phyloP scores from a whole-genome alignment of 179 eudicot genomes.

The Silene coronaria region DNA sequence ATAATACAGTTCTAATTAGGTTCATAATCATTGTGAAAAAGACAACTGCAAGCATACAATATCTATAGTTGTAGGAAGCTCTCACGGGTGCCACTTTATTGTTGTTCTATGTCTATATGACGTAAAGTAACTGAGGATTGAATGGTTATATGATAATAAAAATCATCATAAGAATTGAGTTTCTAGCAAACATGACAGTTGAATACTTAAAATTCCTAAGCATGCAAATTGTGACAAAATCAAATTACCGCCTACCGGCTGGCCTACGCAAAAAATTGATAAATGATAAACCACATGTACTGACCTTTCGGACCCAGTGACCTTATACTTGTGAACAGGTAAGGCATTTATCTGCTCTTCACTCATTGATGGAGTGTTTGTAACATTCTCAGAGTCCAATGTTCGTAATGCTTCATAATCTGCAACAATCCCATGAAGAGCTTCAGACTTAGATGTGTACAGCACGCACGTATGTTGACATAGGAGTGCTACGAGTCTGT shows the following conservation, averaged over 20 bases:
- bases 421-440: slow-evolving; percentile 25
- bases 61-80: no score
- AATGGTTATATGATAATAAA: background rate
- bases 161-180: background rate
- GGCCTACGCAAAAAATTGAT: background rate
- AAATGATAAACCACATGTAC: slow-evolving; percentile 1
- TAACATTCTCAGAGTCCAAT: slow-evolving; percentile 60
- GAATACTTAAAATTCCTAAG: background rate
- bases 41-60: no score
- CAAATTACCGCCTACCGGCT: background rate
- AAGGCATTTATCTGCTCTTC: slow-evolving; percentile 65
- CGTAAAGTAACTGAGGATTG: background rate
- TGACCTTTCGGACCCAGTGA: slow-evolving; percentile 39
- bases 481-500: no score
- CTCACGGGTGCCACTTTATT: no score
- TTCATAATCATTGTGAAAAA: no score
- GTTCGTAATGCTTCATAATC: slow-evolving; percentile 73
- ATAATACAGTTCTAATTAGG: background rate
- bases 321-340: slow-evolving; percentile 65
- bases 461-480: no score
- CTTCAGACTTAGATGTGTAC: background rate
- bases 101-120: background rate
- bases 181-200: background rate
- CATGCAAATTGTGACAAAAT: background rate
- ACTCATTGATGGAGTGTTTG: slow-evolving; percentile 49